Evolutionary conservation across 2,329 filamentous ascomycete genomes (phyloP).

Genomic region (Cercospora beticola): DNA sequence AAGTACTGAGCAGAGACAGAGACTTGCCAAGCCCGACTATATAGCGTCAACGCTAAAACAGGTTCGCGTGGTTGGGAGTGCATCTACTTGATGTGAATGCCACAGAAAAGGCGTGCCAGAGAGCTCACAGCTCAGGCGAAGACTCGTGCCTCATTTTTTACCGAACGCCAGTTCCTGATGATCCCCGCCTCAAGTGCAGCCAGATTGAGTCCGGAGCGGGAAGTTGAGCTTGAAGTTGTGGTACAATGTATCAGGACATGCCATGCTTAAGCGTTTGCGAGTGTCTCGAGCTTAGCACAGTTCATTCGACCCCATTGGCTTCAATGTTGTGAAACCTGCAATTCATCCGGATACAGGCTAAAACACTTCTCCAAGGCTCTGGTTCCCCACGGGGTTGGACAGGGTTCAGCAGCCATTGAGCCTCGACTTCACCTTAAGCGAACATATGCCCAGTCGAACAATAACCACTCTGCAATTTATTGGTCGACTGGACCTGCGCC

Average conservation of each 20-base stretch:
- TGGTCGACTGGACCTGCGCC: not conserved
- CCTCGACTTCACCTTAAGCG: not conserved
- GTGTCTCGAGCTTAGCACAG: not conserved
- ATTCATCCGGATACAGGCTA: conserved; percentile 2
- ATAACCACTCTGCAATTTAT: not conserved
- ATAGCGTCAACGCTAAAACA: not conserved
- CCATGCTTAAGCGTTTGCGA: not conserved
- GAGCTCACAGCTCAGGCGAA: not conserved
- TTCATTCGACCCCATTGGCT: not conserved
- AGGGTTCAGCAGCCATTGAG: conserved; percentile 3
- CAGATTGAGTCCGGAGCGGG: not conserved
- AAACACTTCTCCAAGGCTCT: not conserved
- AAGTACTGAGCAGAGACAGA: not conserved
- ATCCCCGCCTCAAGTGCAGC: not conserved
- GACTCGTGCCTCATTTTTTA: not conserved
- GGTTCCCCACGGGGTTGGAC: conserved; percentile 1
- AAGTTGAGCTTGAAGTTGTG: not conserved
- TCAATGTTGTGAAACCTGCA: not conserved
- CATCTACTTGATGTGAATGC: not conserved
- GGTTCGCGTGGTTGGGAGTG: not conserved
- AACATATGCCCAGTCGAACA: not conserved
- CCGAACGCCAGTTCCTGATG: not conserved
- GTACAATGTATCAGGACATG: not conserved
- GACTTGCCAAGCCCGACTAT: not conserved
- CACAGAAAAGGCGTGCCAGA: not conserved